Percentiles rank a stretch among this genome's conserved stretches.
Conservation (phyloP, 208 protist species). For the Porcisia deanei region DNA sequence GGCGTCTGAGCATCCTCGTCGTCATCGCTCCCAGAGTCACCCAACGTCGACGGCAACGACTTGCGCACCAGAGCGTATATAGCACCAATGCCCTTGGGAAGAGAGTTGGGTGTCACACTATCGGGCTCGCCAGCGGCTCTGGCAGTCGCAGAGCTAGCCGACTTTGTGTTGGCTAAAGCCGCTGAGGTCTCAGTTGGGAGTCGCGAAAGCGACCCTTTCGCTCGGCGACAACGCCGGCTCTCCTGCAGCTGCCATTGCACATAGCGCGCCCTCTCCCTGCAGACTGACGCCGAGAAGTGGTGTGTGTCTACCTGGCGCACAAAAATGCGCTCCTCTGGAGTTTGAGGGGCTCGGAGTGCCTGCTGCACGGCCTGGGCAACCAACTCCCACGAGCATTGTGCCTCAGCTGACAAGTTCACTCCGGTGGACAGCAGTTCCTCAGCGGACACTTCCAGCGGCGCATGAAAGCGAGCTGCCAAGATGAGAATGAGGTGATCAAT, state of each 20-base stretch:
- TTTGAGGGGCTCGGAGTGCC: conserved; percentile 46
- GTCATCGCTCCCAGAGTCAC: conserved; percentile 28
- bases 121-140: conserved; percentile 18
- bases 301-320: conserved; percentile 54
- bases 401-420: conserved; percentile 1
- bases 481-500: conserved; percentile 89
- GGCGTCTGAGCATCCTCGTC: conserved; percentile 18
- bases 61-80: conserved; percentile 60
- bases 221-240: background rate
- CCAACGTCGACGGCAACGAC: conserved; percentile 57
- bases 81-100: conserved; percentile 34
- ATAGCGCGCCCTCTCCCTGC: conserved; percentile 64
- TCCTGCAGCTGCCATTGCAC: conserved; percentile 52
- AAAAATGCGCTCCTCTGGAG: conserved; percentile 47
- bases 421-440: conserved; percentile 15
- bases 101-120: conserved; percentile 65
- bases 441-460: conserved; percentile 37
- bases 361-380: conserved; percentile 63
- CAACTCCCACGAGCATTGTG: conserved; percentile 49
- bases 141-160: background rate
- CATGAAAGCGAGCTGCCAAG: conserved; percentile 75
- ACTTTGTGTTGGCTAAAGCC: background rate
- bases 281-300: conserved; percentile 61
- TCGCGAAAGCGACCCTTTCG: background rate
- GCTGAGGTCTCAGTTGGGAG: background rate